phyloP scores from a whole-genome alignment of 116 monocot genomes.

The Trichopus zeylanicus region DNA sequence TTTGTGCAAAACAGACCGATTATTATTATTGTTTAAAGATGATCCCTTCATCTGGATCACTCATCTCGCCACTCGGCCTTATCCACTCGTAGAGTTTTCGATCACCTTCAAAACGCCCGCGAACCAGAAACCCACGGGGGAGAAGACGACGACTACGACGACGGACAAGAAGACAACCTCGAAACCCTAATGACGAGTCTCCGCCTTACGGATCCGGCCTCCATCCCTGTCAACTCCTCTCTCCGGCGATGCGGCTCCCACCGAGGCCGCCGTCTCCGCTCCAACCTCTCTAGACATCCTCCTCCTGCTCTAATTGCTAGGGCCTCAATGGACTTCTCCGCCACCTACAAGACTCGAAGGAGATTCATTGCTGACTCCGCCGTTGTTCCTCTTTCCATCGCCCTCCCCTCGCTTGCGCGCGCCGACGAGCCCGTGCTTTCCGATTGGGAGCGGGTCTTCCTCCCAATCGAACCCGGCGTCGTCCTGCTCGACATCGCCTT shows the following conservation, averaged over 20 bases:
- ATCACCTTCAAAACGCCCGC: background rate
- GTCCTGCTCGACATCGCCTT: constrained; percentile 90
- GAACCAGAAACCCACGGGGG: background rate
- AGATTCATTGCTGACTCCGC: constrained; percentile 52
- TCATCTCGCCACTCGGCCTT: no score
- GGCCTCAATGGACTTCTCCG: constrained; percentile 8
- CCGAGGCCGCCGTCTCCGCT: background rate
- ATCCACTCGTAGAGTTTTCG: no score
- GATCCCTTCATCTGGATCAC: no score
- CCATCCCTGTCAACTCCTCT: constrained; percentile 19
- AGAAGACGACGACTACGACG: background rate
- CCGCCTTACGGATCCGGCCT: constrained; percentile 36
- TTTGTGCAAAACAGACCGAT: no score
- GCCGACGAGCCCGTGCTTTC: constrained; percentile 60
- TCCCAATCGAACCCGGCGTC: constrained; percentile 85
- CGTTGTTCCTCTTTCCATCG: constrained; percentile 22
- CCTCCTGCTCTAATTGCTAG: constrained; percentile 18
- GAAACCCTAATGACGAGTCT: constrained; percentile 40
- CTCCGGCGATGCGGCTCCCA: no score
- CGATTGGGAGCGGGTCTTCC: constrained; percentile 92
- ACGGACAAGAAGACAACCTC: background rate
- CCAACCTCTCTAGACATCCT: background rate
- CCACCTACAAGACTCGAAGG: constrained; percentile 33
- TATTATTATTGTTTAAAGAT: no score
- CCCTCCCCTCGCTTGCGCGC: constrained; percentile 23